Evolutionary conservation across 805 yeast species (phyloP).

Genomic region (Blastobotrys attinorum): DNA sequence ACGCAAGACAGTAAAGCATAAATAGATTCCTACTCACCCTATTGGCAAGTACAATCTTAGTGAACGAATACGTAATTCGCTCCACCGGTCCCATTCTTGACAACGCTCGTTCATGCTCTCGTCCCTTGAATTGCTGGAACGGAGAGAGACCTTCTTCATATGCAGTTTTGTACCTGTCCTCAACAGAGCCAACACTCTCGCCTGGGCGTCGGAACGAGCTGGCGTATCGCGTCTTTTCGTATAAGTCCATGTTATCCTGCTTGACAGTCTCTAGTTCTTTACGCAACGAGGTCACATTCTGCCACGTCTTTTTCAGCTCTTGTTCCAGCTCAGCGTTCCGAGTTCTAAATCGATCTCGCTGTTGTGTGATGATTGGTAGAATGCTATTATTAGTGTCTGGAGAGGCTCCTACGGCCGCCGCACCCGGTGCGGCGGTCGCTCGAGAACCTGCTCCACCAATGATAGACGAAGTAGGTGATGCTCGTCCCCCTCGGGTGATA

Average conservation of each 20-base stretch:
- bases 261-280: conserved; percentile 57
- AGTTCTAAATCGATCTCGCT: conserved; percentile 86
- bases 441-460: conserved; percentile 21
- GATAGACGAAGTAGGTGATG: conserved; percentile 32
- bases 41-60: conserved; percentile 69
- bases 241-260: conserved; percentile 67
- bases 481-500: conserved; percentile 29
- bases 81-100: conserved; percentile 72
- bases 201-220: conserved; percentile 20
- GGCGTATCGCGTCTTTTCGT: conserved; percentile 49
- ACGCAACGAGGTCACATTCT: conserved; percentile 50
- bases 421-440: conserved; percentile 13
- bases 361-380: conserved; percentile 84
- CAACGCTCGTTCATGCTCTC: conserved; percentile 68
- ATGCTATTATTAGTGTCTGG: conserved; percentile 36
- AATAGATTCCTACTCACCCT: conserved; percentile 64
- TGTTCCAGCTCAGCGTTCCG: conserved; percentile 78
- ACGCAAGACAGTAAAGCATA: conserved; percentile 60
- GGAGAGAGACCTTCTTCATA: conserved; percentile 81
- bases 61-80: conserved; percentile 61
- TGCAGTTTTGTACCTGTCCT: conserved; percentile 49
- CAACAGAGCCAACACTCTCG: conserved; percentile 28
- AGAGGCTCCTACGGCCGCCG: conserved; percentile 7
- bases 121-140: conserved; percentile 68
- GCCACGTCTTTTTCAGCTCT: conserved; percentile 54